phyloP scores from a whole-genome alignment of 495 filamentous ascomycete species.

The Aeminium ludgeri region DNA sequence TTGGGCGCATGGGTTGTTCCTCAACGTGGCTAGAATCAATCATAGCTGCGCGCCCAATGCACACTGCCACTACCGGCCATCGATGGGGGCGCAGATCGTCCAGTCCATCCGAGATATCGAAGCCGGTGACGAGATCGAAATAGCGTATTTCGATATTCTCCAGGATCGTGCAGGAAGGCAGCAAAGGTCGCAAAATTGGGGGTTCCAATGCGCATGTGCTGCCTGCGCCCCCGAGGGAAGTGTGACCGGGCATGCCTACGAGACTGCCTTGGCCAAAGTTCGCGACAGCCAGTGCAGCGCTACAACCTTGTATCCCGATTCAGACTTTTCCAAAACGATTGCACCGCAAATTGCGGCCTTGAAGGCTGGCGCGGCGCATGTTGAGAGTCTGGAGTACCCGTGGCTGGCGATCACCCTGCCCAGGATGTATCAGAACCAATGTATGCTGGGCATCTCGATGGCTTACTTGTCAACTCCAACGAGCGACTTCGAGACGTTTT shows the following conservation, averaged over 20 bases:
- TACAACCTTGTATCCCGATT: background rate
- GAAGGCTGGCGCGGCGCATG: background rate
- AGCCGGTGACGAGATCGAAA: background rate
- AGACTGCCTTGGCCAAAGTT: background rate
- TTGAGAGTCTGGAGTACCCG: no score
- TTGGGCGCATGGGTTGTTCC: conserved; percentile 2
- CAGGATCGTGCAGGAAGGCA: background rate
- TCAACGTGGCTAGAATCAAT: background rate
- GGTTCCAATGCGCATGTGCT: background rate
- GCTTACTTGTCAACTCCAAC: no score
- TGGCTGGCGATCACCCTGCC: background rate
- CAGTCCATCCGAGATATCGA: background rate
- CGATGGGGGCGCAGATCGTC: background rate
- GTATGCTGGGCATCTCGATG: no score
- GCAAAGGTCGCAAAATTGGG: background rate
- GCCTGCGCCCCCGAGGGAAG: background rate
- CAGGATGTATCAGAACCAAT: background rate
- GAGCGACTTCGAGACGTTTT: no score
- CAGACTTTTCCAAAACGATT: no score
- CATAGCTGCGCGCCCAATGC: conserved; percentile 2
- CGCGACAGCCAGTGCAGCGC: background rate
- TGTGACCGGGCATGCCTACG: background rate
- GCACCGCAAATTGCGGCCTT: background rate
- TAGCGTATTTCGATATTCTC: conserved; percentile 1
- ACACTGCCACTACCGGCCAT: background rate